Evolutionary conservation across 2,329 filamentous ascomycete species (phyloP).

Genomic region (Aschersonia sp.): DNA sequence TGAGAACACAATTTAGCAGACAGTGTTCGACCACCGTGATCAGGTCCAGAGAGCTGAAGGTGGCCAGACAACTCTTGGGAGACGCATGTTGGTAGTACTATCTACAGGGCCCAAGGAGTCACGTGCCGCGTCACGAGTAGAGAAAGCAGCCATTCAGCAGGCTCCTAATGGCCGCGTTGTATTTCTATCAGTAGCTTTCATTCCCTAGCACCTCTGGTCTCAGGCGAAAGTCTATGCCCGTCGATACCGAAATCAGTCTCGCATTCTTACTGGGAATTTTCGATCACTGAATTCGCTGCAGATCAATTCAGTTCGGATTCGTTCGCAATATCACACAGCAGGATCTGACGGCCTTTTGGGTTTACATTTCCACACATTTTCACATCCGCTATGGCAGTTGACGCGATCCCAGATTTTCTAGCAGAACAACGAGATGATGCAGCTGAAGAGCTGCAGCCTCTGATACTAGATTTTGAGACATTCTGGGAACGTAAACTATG

Average conservation of each 20-base stretch:
- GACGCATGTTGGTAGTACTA: too few species aligned
- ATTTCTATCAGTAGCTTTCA: not conserved
- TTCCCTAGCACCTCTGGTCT: not conserved
- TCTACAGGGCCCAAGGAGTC: not conserved
- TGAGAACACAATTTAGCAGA: not conserved
- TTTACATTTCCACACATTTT: not conserved
- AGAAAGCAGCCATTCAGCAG: not conserved
- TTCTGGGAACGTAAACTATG: conserved; percentile 97
- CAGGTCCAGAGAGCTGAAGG: too few species aligned
- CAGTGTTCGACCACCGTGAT: not conserved
- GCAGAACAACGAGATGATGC: conserved; percentile 77
- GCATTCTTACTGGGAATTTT: too few species aligned
- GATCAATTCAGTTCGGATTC: too few species aligned
- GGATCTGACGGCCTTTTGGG: too few species aligned
- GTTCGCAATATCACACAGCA: too few species aligned
- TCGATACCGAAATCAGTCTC: too few species aligned
- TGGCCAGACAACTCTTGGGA: too few species aligned
- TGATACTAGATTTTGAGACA: conserved; percentile 86
- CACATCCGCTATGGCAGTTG: conserved; percentile 54
- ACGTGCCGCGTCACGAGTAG: not conserved
- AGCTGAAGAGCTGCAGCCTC: conserved; percentile 73
- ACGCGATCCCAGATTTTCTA: conserved; percentile 85
- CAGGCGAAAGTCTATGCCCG: too few species aligned
- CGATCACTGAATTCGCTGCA: too few species aligned
- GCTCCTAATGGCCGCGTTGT: not conserved